Evolutionary conservation across 2,329 filamentous ascomycete species (phyloP), one percentile per base, ranked within the genome.

Genomic region (Xylariaceae sp.): DNA sequence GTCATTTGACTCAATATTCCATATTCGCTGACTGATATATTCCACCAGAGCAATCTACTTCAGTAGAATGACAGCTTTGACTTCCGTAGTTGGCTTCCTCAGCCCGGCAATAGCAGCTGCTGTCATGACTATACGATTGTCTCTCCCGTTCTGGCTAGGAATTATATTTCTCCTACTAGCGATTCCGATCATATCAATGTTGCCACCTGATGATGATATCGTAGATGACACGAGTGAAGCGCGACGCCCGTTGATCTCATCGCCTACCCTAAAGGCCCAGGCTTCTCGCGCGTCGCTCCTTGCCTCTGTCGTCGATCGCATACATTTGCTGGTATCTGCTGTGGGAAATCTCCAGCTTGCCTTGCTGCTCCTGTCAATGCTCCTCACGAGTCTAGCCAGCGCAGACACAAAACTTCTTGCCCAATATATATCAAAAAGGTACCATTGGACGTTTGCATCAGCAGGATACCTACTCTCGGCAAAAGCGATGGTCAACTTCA

Each of bases 351-450:
- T 79, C 31, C 67, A 69, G 2, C 67, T 82, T 2, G 63, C 81
- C 2, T 74, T 82, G 1, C 45, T 73, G 44, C 76, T 75, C 63
- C 79, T 81, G 64, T 63, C 60, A 6, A 63, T 63, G 60, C 72
- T 81, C 49, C 74, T 82, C 53, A 78, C 78, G 1, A 78, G 79
- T 11, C 72, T 82, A 14, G 79, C 79, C 5, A 80, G 78, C 65
- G 79, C 79, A 19, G 79, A 82, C 59, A 82, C 79, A 14, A 82
- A 80, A 54, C 72, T 82, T 0, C 71, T 82, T 6, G 73, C 79
- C 1, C 78, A 81, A 55, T 82, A 81, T 61, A 81, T 82, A 60
- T 82, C 79, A 0, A 79, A 75, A 58, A 73, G 79, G 1, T 82
- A 80, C 36, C 50, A 65, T 17, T 81, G 79, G 79, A 73, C 70